A percentile compares a stretch with the other conserved stretches of the same genome.
Evolutionary conservation across 345 rosid species (phyloP).

Genomic region (Hypericum androsaemum): DNA sequence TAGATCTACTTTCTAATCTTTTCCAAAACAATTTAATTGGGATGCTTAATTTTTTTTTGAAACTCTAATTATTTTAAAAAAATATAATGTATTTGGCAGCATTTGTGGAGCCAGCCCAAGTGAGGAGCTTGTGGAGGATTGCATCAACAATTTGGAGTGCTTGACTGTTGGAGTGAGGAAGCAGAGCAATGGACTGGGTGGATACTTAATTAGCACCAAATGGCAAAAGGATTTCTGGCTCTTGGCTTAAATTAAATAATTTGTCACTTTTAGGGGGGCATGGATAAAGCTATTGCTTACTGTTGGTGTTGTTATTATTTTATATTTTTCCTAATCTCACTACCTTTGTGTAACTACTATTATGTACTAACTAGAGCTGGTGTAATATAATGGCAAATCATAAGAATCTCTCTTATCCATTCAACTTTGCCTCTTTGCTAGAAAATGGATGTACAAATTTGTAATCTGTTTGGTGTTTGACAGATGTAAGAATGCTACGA

Average conservation of each 20-base stretch:
- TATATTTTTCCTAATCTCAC: too few relatives aligned
- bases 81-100: slow-evolving; percentile 27
- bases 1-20: not conserved
- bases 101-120: slow-evolving; percentile 58
- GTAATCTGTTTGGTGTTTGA: too few relatives aligned
- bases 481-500: too few relatives aligned
- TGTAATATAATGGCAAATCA: too few relatives aligned
- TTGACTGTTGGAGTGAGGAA: slow-evolving; percentile 83
- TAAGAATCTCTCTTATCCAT: too few relatives aligned
- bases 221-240: slow-evolving; percentile 99
- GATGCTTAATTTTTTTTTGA: not conserved
- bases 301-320: too few relatives aligned
- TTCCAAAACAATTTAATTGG: slow-evolving; percentile 16
- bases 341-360: too few relatives aligned
- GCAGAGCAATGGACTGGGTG: slow-evolving; percentile 74
- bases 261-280: not conserved
- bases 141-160: slow-evolving; percentile 73
- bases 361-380: too few relatives aligned
- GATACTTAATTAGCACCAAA: slow-evolving; percentile 85
- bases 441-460: too few relatives aligned
- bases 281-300: too few relatives aligned
- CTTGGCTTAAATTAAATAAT: slow-evolving; percentile 37
- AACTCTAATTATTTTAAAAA: not conserved
- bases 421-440: too few relatives aligned
- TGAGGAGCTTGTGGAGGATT: slow-evolving; percentile 70